Evolutionary conservation across 1,139 yeast genomes (phyloP), one percentile per base, ranked within the genome.

Genomic region (Geotrichum phurueaensis): DNA sequence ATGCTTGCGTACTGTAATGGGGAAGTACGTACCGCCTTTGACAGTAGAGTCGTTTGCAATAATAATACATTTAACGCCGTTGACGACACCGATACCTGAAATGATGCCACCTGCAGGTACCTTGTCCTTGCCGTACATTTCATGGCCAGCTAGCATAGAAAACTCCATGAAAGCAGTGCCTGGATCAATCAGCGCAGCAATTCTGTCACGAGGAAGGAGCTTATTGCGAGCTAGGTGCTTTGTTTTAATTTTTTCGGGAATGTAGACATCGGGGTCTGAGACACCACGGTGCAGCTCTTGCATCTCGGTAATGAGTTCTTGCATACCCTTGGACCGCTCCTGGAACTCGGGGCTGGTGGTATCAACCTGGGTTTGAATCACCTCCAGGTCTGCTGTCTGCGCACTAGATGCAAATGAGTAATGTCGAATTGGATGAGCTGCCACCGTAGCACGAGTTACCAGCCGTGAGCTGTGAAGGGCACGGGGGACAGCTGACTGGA

Each of bases 1-100:
- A 57, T 73, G 75, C 65, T 73, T 73, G 47, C 73, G 65, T 18
- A 73, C 75, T 9, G 75, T 73, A 57, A 72, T 72, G n/a, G 75
- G 75, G 63, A 69, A 72, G 66, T 73, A 73, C 12, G 75, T 72
- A 12, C 76, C 76, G 18, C 75, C 76, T 61, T 73, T 73, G 53
- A 73, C 75, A 23, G 76, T 73, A 36, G 72, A 67, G 60, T 73
- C 74, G 63, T 73, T 73, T 52, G 76, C 75, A 15, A 72, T 70
- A 58, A 73, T 68, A 57, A 73, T 58, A 53, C 75, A 71, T 27
- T 69, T 68, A 63, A 69, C 68, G 20, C 75, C 75, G 20, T 68
- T 64, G 33, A 73, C 75, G 29, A 70, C 63, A 18, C 76, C 76
- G 23, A 73, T 66, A 47, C 76, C 76, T 10, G 75, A 71, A 60